Base-by-base conservation (phyloP, 106 monocot genomes). In the Agapanthus africanus region DNA sequence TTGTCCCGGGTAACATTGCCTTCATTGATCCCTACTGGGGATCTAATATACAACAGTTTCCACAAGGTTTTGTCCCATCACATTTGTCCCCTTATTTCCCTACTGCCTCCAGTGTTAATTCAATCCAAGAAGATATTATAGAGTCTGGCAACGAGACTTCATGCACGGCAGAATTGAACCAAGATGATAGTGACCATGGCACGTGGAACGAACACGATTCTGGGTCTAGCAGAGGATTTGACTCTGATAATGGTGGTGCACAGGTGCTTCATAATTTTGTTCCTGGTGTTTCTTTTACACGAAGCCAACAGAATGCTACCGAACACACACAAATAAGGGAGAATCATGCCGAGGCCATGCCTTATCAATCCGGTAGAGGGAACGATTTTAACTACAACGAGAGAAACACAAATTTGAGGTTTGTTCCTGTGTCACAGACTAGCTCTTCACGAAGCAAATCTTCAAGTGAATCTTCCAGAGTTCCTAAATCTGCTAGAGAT, bases 1-100 rank as follows among this genome's bases (percentile, higher is more conserved):
- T 78, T 21, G 32, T 74, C 60, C 79, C 90, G 18, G 35, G 56
- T 28, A 87, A 73, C 76, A 40, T 82, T 42, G 54, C 83, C 8
- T 54, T 81, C 18, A 70, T 86, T 54, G 77, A 82, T 8, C 72
- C 77, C 25, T 70, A 73, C 4, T 88, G 85, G 80, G 83, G 81
- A 69, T 67, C 77, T 25, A 78, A 69, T 42, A 63, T 90, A 54
- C 91, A 88, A 42, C n/a, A n/a, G n/a, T 79, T 91, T 57, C 69
- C 76, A 44, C 91, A 78, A 63, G 95, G 73, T 63, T 57, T 77
- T 73, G 57, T 74, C 78, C 56, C 91, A 61, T 71, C 83, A 36
- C 83, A 69, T 4, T 8, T 79, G 28, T 34, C 85, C 34, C 79
- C 79, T 16, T 88, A 80, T 77, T 70, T 71, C 40, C 76, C 42